Evolutionary conservation across 2,329 filamentous ascomycete genomes (phyloP), one percentile per base, ranked within the genome.

Genomic region (Apiospora phragmitis): DNA sequence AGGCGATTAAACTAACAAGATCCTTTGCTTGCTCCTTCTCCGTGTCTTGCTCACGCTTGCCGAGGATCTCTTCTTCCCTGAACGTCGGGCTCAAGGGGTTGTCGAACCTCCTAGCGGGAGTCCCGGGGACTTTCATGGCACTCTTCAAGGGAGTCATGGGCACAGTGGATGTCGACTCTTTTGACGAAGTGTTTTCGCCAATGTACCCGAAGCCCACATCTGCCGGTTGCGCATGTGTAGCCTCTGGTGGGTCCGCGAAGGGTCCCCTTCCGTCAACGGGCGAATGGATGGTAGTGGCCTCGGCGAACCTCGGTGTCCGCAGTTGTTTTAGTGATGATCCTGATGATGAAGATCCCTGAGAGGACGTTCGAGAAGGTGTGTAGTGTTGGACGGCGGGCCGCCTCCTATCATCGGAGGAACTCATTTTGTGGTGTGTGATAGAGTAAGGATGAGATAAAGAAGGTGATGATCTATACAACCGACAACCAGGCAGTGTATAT

Each of bases 141-240:
- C 94, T 97, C 87, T 96, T 97, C 76, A 97, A 88, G 8, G 94
- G 94, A 47, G 91, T 89, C 85, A 88, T 89, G 71, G 88, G 91
- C 79, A 89, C 86, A 74, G 86, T 86, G 77, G 91, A 87, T n/a
- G 55, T n/a, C 72, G 87, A 83, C 75, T 91, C 85, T 85, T 83
- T 83, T 85, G 74, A 26, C 32, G 55, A 80, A 38, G 83, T 80
- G 73, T 86, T 83, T 75, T 87, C 87, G 76, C 89, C 87, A 79
- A 98, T 93, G 84, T 97, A 98, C 80, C 95, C 94, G 81, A 98
- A 98, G 75, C 95, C 95, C 74, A 97, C 89, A 83, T 97, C 94
- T 71, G 91, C 93, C 42, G 95, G 93, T 79, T 94, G 92, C 69
- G 91, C 84, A 80, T 92, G 88, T 69, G 88, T 85, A 75, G 85